A percentile compares a stretch with the other conserved stretches of the same genome.
Conservation (phyloP, 805 yeast genomes). For the Sungouiella blattae region DNA sequence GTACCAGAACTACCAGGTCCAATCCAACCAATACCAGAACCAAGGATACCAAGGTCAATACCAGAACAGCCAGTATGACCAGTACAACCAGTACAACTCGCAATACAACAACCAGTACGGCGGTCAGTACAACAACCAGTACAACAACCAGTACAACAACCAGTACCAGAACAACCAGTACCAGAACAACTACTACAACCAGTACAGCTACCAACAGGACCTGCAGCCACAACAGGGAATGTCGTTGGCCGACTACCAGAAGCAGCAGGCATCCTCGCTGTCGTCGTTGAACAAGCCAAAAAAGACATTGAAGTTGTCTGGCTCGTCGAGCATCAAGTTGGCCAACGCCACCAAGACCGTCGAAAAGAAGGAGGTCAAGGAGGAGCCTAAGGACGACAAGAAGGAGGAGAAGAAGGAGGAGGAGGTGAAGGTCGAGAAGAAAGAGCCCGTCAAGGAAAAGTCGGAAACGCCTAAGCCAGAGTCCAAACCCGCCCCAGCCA, state of each 20-base stretch:
- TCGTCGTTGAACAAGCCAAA: conserved; percentile 53
- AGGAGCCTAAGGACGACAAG: conserved; percentile 41
- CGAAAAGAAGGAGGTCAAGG: conserved; percentile 26
- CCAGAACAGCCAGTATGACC: too few relatives aligned
- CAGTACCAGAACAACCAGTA: conserved; percentile 23
- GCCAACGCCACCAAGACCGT: conserved; percentile 28
- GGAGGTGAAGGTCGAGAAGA: conserved; percentile 5
- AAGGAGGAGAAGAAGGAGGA: conserved; percentile 17
- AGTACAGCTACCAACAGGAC: conserved; percentile 13
- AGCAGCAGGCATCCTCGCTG: conserved; percentile 50
- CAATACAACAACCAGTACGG: conserved; percentile 19
- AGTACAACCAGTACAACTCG: conserved; percentile 12
- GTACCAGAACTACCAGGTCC: conserved; percentile 11
- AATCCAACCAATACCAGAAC: conserved; percentile 5
- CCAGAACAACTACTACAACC: conserved; percentile 13
- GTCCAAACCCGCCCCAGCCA: too few relatives aligned
- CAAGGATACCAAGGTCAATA: conserved; percentile 8
- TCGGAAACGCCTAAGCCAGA: conserved; percentile 4
- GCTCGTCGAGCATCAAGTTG: conserved; percentile 63
- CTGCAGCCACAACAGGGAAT: conserved; percentile 38
- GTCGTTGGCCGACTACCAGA: conserved; percentile 81
- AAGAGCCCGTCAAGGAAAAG: conserved; percentile 7
- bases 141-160: conserved; percentile 18
- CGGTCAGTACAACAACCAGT: conserved; percentile 15
- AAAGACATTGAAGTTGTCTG: conserved; percentile 62